phyloP scores from a whole-genome alignment of 306 rosid species.

The Carpinus viminea region DNA sequence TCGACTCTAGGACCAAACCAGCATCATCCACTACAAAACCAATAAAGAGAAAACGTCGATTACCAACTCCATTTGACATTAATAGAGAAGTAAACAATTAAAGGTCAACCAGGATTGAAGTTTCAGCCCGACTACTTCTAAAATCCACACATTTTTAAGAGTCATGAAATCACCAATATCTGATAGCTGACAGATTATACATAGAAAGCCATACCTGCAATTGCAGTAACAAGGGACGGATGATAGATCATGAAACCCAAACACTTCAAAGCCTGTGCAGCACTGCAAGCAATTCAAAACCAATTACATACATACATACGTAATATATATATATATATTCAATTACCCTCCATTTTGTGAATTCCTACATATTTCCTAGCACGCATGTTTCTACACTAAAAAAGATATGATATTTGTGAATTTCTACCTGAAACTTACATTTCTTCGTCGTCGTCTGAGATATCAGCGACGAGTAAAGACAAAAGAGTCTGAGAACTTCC shows the following conservation, averaged over 20 bases:
- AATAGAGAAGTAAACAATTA: not conserved
- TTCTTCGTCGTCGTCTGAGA: constrained; percentile 63
- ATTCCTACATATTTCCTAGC: no score
- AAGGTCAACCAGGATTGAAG: not conserved
- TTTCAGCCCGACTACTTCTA: not conserved
- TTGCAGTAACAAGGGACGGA: constrained; percentile 45
- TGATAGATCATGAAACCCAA: constrained; percentile 88
- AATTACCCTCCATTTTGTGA: not conserved
- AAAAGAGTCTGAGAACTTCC: constrained; percentile 36
- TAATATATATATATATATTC: not conserved
- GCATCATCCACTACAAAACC: constrained; percentile 55
- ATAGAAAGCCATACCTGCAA: constrained; percentile 41
- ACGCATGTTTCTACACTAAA: not conserved
- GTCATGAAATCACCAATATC: not conserved
- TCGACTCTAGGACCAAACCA: constrained; percentile 49
- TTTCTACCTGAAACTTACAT: constrained; percentile 36
- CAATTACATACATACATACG: not conserved
- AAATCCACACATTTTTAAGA: not conserved
- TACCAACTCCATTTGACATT: not conserved
- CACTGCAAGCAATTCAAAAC: constrained; percentile 40
- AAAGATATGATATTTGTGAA: not conserved
- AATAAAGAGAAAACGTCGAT: constrained; percentile 3
- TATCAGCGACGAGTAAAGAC: constrained; percentile 42
- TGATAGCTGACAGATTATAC: not conserved
- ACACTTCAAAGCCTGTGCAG: constrained; percentile 74